A percentile compares a stretch with the other conserved stretches of the same genome.
phyloP scores from a whole-genome alignment of 306 rosid species.

The Vigna reflexopilosa region DNA sequence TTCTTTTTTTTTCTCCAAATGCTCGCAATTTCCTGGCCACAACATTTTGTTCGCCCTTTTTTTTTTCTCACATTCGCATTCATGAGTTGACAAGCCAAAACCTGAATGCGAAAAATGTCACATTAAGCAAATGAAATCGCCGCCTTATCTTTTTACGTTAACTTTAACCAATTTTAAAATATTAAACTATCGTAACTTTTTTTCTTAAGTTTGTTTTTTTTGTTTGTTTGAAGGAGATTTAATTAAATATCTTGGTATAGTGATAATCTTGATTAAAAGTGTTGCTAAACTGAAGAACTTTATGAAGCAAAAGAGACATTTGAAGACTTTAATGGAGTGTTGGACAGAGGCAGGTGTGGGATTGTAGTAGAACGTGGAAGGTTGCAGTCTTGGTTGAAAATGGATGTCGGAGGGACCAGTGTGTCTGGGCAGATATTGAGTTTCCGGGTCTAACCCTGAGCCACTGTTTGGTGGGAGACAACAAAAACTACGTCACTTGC shows the following conservation, averaged over 20 bases:
- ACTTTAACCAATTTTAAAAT: background rate
- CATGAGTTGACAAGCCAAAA: background rate
- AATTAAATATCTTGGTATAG: background rate
- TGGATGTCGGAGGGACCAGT: constrained; percentile 32
- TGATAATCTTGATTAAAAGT: background rate
- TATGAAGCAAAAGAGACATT: constrained; percentile 28
- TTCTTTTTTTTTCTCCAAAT: background rate
- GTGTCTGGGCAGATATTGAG: constrained; percentile 26
- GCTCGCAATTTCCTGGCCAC: constrained; percentile 40
- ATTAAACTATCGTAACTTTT: too few relatives aligned
- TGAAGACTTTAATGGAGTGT: constrained; percentile 3
- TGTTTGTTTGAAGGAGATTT: background rate
- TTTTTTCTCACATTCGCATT: background rate
- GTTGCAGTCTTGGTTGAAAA: constrained; percentile 27
- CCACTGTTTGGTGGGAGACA: constrained; percentile 31
- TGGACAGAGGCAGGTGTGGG: constrained; percentile 37
- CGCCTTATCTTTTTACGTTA: background rate
- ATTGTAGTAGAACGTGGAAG: constrained; percentile 38
- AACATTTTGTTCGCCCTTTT: constrained; percentile 26
- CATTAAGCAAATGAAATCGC: background rate
- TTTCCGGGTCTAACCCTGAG: background rate
- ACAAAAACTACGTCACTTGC: constrained; percentile 10
- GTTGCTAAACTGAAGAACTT: background rate
- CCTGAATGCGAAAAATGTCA: background rate
- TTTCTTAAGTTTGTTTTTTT: background rate